Percentiles rank a stretch among this genome's conserved stretches.
Conservation (phyloP, 148 eudicot genomes). For the Rhododendron henanense region DNA sequence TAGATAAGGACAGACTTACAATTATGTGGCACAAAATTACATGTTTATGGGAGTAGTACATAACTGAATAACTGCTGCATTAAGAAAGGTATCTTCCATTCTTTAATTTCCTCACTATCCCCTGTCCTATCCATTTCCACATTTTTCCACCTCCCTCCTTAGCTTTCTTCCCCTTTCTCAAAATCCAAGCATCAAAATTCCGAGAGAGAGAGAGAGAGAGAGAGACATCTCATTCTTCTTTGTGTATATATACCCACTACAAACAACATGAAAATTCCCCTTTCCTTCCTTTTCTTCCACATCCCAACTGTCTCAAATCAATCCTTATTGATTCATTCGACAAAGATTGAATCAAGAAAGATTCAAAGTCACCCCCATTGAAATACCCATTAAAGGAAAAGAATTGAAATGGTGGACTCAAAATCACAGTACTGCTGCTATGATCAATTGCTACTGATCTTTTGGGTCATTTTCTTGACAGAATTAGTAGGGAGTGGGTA, state of each 20-base stretch:
- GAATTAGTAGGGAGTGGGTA: constrained; percentile 14
- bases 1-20: background rate
- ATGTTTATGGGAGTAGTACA: constrained; percentile 11
- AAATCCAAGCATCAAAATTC: constrained; percentile 2
- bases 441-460: background rate
- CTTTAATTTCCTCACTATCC: constrained; percentile 9
- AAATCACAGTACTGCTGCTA: background rate
- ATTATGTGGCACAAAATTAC: constrained; percentile 11
- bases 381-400: constrained; percentile 8
- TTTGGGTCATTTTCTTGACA: constrained; percentile 12
- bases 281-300: constrained; percentile 6
- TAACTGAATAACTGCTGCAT: constrained; percentile 63
- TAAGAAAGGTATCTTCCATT: constrained; percentile 41
- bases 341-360: background rate
- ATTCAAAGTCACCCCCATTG: background rate
- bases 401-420: constrained; percentile 10
- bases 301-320: background rate
- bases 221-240: background rate
- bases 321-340: constrained; percentile 12
- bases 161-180: constrained; percentile 13
- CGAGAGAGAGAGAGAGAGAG: background rate
- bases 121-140: constrained; percentile 19
- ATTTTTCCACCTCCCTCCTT: constrained; percentile 1
- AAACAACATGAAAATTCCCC: constrained; percentile 18
- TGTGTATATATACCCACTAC: background rate